phyloP scores from a whole-genome alignment of 129 eudicot genomes.

The Artemisia annua region DNA sequence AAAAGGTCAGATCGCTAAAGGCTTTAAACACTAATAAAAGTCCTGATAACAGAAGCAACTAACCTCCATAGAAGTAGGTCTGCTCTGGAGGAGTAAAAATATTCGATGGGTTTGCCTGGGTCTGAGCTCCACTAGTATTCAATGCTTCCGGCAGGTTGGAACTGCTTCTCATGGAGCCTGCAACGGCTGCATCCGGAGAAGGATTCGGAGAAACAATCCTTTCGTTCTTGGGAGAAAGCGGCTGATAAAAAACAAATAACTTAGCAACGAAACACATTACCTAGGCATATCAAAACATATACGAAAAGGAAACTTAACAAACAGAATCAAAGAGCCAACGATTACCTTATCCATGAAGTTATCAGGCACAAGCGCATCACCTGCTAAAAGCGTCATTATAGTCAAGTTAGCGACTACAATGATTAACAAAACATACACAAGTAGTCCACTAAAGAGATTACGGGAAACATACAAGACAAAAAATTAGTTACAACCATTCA shows the following conservation, averaged over 20 bases:
- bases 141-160: no score
- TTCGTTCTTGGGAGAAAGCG: no score
- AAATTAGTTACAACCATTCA: background rate
- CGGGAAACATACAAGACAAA: background rate
- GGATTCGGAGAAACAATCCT: no score
- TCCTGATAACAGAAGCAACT: no score
- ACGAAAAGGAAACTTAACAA: background rate
- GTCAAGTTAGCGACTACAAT: background rate
- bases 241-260: constrained; percentile 19
- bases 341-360: constrained; percentile 65
- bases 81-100: no score
- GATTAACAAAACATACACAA: background rate
- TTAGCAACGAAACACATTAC: constrained; percentile 19
- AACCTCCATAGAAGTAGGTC: no score
- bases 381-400: constrained; percentile 36
- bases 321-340: background rate
- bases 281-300: constrained; percentile 28
- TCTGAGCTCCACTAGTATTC: no score
- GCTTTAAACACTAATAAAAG: no score
- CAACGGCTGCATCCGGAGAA: no score
- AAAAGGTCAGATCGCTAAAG: no score
- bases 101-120: no score
- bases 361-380: constrained; percentile 57
- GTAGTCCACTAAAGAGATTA: background rate
- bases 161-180: no score